A percentile compares a stretch with the other conserved stretches of the same genome.
These are phyloP conservation scores for Amanita jacksonii DNA, from an alignment of 768 basidiomycete species.

Conservation along the genomic window DNA sequence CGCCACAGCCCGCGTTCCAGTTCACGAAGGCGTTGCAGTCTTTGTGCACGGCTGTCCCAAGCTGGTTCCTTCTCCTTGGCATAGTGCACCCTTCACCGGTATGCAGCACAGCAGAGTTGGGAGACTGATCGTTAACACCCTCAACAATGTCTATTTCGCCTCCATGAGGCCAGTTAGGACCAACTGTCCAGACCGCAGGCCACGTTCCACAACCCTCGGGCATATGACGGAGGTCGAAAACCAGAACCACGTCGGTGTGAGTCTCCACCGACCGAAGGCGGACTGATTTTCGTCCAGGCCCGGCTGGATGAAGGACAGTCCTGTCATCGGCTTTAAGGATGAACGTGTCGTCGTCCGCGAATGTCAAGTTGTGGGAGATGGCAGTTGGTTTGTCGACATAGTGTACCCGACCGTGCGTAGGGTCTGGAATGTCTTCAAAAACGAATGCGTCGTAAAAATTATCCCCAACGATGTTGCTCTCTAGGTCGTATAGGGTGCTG, in stretches of 20 bases:
- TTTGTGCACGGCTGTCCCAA: slow-evolving; percentile 21
- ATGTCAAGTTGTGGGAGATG: slow-evolving; percentile 40
- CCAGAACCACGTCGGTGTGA: slow-evolving; percentile 42
- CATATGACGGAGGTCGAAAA: slow-evolving; percentile 46
- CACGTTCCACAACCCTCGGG: slow-evolving; percentile 44
- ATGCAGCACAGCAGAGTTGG: slow-evolving; percentile 47
- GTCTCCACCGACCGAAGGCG: slow-evolving; percentile 41
- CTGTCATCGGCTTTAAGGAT: slow-evolving; percentile 43
- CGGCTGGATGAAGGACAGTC: slow-evolving; percentile 32
- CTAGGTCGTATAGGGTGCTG: too few relatives aligned
- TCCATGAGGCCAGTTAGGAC: slow-evolving; percentile 27
- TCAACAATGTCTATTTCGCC: slow-evolving; percentile 44
- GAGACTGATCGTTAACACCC: slow-evolving; percentile 45
- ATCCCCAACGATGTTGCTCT: too few relatives aligned
- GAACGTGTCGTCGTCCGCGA: slow-evolving; percentile 36
- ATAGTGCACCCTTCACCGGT: slow-evolving; percentile 42
- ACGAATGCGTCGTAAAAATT: too few relatives aligned
- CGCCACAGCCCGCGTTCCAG: slow-evolving; percentile 44
- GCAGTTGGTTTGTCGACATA: slow-evolving; percentile 33
- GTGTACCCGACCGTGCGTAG: slow-evolving; percentile 5
- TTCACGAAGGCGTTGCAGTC: slow-evolving; percentile 37
- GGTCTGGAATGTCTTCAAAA: too few relatives aligned
- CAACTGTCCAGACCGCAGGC: slow-evolving; percentile 35
- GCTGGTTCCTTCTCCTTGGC: slow-evolving; percentile 21
- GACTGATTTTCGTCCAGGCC: slow-evolving; percentile 46